Evolutionary conservation across 1,284 basidiomycete genomes (phyloP).

Genomic region (Pisolithus thermaeus): DNA sequence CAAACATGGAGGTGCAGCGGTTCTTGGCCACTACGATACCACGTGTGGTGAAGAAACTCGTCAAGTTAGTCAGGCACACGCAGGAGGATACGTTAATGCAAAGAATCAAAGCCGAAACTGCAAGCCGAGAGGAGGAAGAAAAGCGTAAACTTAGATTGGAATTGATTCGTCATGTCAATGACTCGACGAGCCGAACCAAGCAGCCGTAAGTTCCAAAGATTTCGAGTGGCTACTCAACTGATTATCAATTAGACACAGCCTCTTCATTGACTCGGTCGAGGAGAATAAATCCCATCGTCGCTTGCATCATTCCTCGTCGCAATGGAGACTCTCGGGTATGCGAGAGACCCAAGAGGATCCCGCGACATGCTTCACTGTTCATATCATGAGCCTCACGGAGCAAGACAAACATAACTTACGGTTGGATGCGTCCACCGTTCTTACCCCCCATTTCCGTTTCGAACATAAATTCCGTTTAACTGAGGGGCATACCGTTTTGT

Average conservation of each 20-base stretch:
- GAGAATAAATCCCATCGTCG: slow-evolving; percentile 1
- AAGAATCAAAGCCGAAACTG: slow-evolving; percentile 12
- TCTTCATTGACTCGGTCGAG: slow-evolving; percentile 8
- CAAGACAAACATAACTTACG: slow-evolving; percentile 40
- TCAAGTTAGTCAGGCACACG: slow-evolving; percentile 3
- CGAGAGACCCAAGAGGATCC: slow-evolving; percentile 20
- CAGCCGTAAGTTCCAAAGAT: slow-evolving; percentile 13
- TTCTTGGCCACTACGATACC: slow-evolving; percentile 8
- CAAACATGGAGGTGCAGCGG: slow-evolving; percentile 9
- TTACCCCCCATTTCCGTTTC: slow-evolving; percentile 30
- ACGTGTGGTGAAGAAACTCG: slow-evolving; percentile 6
- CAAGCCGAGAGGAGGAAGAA: slow-evolving; percentile 11
- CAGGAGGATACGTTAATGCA: slow-evolving; percentile 14
- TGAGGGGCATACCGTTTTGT: slow-evolving; percentile 32
- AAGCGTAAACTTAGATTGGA: slow-evolving; percentile 10
- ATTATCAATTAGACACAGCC: slow-evolving; percentile 13
- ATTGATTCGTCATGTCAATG: slow-evolving; percentile 26
- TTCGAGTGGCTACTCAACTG: not conserved
- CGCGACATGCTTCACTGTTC: slow-evolving; percentile 30
- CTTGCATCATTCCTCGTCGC: not conserved
- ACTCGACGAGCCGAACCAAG: not conserved
- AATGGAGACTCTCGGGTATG: slow-evolving; percentile 16
- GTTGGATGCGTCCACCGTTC: slow-evolving; percentile 33
- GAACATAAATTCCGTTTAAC: slow-evolving; percentile 33
- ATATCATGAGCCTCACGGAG: slow-evolving; percentile 34